phyloP scores from a whole-genome alignment of 1,139 yeast species.

The Magnusiomyces paraingens region DNA sequence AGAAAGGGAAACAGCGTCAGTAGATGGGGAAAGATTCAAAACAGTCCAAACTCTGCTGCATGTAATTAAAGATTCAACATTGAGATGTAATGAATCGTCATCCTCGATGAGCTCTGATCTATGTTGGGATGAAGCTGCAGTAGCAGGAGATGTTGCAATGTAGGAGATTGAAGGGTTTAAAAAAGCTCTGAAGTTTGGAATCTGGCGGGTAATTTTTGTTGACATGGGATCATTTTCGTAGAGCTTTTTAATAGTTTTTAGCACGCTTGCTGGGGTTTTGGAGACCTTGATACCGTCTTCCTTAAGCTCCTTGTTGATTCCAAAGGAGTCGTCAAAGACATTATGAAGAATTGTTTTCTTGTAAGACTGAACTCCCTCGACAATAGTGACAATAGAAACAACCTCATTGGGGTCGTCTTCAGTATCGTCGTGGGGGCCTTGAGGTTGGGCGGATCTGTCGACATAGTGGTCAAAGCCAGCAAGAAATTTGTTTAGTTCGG shows the following conservation, averaged over 20 bases:
- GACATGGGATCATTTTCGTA: conserved; percentile 5
- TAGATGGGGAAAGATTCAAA: conserved; percentile 29
- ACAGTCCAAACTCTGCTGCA: conserved; percentile 35
- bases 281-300: conserved; percentile 35
- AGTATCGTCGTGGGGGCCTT: conserved; percentile 15
- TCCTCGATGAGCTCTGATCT: neutral
- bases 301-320: conserved; percentile 35
- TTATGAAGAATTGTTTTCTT: conserved; percentile 27
- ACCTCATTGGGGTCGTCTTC: conserved; percentile 29
- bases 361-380: conserved; percentile 29
- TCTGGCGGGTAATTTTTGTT: neutral
- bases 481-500: conserved; percentile 32
- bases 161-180: conserved; percentile 25
- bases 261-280: conserved; percentile 30
- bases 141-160: conserved; percentile 15
- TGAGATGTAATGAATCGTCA: conserved; percentile 17
- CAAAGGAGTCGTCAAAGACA: conserved; percentile 35
- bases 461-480: conserved; percentile 25
- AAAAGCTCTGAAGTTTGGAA: conserved; percentile 20
- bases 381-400: conserved; percentile 34
- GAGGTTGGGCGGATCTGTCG: conserved; percentile 17
- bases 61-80: conserved; percentile 22
- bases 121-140: conserved; percentile 10
- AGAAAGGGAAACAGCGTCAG: conserved; percentile 25
- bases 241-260: conserved; percentile 23